Percentiles rank a stretch among this genome's conserved stretches.
Conservation (phyloP, 768 basidiomycete genomes). For the Hemileccinum impolitum region DNA sequence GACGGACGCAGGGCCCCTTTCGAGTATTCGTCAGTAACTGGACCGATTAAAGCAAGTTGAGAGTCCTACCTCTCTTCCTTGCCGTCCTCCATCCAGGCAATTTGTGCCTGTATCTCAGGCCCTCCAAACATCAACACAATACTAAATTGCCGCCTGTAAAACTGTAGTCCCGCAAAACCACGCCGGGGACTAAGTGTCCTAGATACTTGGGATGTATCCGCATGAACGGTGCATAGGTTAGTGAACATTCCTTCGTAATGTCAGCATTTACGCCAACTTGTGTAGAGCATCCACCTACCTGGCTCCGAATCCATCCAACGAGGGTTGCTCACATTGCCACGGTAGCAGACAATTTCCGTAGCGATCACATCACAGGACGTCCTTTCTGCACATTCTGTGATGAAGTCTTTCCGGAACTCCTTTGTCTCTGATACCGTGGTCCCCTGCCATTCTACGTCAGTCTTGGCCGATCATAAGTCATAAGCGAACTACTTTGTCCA, state of each 20-base stretch:
- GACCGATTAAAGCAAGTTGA: neutral
- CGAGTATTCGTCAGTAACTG: neutral
- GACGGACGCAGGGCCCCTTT: constrained; percentile 31
- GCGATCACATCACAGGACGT: constrained; percentile 27
- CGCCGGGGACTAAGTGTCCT: constrained; percentile 29
- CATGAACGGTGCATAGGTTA: constrained; percentile 20
- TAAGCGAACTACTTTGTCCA: constrained; percentile 20
- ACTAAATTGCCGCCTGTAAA: constrained; percentile 33
- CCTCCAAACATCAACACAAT: constrained; percentile 43
- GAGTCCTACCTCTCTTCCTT: constrained; percentile 20
- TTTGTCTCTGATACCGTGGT: constrained; percentile 28
- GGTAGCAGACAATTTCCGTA: constrained; percentile 31
- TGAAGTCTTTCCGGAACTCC: constrained; percentile 33
- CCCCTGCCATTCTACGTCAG: constrained; percentile 17
- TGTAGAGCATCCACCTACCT: constrained; percentile 6
- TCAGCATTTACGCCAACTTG: neutral
- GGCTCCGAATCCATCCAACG: constrained; percentile 32
- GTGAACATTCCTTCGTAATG: constrained; percentile 25
- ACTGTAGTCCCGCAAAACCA: constrained; percentile 28
- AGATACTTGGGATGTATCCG: constrained; percentile 29
- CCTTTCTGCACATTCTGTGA: constrained; percentile 28
- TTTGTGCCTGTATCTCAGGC: constrained; percentile 46
- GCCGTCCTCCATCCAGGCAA: constrained; percentile 41
- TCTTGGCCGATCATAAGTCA: neutral
- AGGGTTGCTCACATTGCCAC: constrained; percentile 21